Conservation (phyloP, 2,329 filamentous ascomycete species). For the Arthrobotrys conoides region DNA sequence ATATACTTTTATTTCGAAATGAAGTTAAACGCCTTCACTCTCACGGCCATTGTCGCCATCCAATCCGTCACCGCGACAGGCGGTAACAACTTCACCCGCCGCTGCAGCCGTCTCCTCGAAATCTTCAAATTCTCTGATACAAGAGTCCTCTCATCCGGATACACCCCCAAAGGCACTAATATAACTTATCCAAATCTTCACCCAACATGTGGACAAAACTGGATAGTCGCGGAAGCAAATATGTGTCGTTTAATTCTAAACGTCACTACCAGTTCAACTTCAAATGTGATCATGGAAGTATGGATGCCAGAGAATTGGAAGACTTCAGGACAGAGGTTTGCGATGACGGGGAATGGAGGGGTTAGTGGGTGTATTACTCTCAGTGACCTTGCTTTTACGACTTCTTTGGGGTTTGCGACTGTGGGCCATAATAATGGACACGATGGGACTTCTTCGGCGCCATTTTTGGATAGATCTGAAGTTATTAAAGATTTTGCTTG, state of each 20-base stretch:
- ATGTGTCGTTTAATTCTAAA: constrained; percentile 49
- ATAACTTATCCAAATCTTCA: constrained; percentile 25
- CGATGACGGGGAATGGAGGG: constrained; percentile 47
- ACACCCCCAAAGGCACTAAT: constrained; percentile 42
- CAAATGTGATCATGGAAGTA: constrained; percentile 49
- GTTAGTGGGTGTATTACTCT: constrained; percentile 30
- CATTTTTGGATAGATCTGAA: constrained; percentile 53
- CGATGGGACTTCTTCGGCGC: constrained; percentile 17
- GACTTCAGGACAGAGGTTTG: constrained; percentile 34
- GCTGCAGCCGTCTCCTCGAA: constrained; percentile 42
- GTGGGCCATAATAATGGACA: constrained; percentile 60
- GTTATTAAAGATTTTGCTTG: constrained; percentile 56
- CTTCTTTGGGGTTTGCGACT: constrained; percentile 48
- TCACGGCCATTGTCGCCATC: constrained; percentile 18
- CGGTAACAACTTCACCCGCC: constrained; percentile 50
- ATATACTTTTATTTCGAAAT: not conserved
- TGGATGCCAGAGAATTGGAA: constrained; percentile 57
- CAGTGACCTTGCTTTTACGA: constrained; percentile 37
- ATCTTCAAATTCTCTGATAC: constrained; percentile 40
- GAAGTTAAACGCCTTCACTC: constrained; percentile 3
- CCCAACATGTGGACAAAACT: constrained; percentile 19
- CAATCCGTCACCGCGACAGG: constrained; percentile 26
- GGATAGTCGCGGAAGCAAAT: constrained; percentile 21
- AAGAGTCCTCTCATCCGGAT: constrained; percentile 30
- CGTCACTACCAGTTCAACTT: constrained; percentile 45